phyloP scores from a whole-genome alignment of 2,329 filamentous ascomycete species.

The Pseudocercospora ulei region DNA sequence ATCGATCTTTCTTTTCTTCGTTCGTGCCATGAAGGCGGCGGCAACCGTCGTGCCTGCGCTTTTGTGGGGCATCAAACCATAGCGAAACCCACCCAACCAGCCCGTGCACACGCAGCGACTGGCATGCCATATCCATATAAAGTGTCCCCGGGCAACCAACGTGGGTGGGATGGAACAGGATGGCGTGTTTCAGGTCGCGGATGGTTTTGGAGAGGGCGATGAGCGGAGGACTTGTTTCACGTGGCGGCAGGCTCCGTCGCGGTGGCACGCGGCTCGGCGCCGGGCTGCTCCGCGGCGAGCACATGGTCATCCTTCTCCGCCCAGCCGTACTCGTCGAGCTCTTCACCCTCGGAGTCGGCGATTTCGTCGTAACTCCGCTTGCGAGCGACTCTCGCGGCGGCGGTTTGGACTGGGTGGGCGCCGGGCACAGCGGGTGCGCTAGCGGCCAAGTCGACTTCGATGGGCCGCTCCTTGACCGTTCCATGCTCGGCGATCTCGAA shows the following conservation, averaged over 20 bases:
- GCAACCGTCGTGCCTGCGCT: too few species aligned
- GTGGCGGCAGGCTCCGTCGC: conserved; percentile 1
- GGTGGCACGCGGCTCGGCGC: background rate
- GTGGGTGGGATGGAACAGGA: conserved; percentile 45
- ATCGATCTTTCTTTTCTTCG: too few species aligned
- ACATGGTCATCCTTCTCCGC: conserved; percentile 54
- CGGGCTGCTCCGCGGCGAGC: conserved; percentile 8
- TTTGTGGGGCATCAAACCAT: too few species aligned
- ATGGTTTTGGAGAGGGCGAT: conserved; percentile 31
- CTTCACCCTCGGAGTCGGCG: conserved; percentile 53
- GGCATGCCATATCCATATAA: conserved; percentile 47
- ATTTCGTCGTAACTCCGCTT: conserved; percentile 54
- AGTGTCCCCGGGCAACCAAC: conserved; percentile 52
- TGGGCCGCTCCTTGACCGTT: conserved; percentile 34
- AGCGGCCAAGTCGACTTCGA: conserved; percentile 18
- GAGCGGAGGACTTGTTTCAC: conserved; percentile 1
- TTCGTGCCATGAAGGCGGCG: too few species aligned
- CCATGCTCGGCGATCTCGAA: conserved; percentile 38
- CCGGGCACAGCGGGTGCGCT: conserved; percentile 6
- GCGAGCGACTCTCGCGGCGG: conserved; percentile 26
- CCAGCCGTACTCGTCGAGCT: conserved; percentile 61
- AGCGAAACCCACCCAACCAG: too few species aligned
- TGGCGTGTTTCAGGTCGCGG: conserved; percentile 42
- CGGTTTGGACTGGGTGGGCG: conserved; percentile 8
- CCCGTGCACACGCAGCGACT: too few species aligned